These are phyloP conservation scores for Diaporthe citrichinensis DNA, from an alignment of 2,329 filamentous ascomycete species.

Conservation along the genomic window DNA sequence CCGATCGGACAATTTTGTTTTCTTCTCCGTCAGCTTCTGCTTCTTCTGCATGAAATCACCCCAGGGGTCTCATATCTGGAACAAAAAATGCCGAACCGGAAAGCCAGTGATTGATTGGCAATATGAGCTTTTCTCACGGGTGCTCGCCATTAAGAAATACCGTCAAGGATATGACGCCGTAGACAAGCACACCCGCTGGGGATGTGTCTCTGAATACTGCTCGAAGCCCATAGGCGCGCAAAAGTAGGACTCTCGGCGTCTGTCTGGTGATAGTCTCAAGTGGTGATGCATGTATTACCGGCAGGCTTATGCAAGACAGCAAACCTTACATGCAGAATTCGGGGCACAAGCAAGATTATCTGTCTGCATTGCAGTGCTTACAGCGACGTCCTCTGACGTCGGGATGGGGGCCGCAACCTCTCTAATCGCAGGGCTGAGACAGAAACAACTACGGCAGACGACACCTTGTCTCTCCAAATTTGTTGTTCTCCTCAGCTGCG, in stretches of 20 bases:
- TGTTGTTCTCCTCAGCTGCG: too few species aligned
- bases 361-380: slow-evolving; percentile 14
- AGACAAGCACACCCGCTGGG: neutral
- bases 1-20: neutral
- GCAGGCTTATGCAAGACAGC: slow-evolving; percentile 15
- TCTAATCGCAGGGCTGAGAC: slow-evolving; percentile 27
- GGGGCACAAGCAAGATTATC: slow-evolving; percentile 20
- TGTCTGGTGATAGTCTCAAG: neutral
- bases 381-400: neutral
- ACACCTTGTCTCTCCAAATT: neutral
- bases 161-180: neutral
- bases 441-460: neutral
- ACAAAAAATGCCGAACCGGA: neutral
- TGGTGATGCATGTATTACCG: neutral
- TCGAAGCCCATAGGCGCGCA: neutral
- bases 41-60: neutral
- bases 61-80: neutral
- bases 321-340: slow-evolving; percentile 1
- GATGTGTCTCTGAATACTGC: neutral
- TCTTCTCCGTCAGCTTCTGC: neutral
- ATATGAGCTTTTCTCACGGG: neutral
- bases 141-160: neutral
- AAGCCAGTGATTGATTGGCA: too few species aligned
- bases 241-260: neutral
- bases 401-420: neutral